Percentiles rank a stretch among this genome's conserved stretches.
Conservation (phyloP, 192 early-diverging fungal species). For the Podila epicladia region DNA sequence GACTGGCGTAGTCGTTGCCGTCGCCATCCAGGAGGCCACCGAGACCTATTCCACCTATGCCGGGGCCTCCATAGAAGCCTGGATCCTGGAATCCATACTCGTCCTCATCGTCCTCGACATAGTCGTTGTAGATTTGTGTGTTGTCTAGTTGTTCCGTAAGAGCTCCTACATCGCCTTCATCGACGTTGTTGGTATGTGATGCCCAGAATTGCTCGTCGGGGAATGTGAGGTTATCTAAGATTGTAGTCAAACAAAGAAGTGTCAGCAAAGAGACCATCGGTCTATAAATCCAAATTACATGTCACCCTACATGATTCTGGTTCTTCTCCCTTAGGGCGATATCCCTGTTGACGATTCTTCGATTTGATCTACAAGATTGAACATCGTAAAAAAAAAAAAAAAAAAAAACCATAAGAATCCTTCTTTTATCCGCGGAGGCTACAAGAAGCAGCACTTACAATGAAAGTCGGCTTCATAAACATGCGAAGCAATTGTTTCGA, state of each 20-base stretch:
- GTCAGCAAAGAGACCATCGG: neutral
- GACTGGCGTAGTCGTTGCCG: conserved; percentile 56
- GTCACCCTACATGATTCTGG: conserved; percentile 20
- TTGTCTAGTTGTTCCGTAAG: conserved; percentile 45
- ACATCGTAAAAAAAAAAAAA: too few relatives aligned
- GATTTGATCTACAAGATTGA: conserved; percentile 27
- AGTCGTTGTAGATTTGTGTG: conserved; percentile 50
- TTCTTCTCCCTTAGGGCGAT: conserved; percentile 11
- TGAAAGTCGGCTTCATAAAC: conserved; percentile 59
- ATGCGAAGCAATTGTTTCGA: conserved; percentile 63
- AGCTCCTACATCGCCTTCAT: conserved; percentile 30
- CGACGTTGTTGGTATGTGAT: conserved; percentile 45
- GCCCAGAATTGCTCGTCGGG: conserved; percentile 59
- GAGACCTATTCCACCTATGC: conserved; percentile 15
- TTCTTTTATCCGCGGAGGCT: neutral
- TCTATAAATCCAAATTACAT: neutral
- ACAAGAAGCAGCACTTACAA: conserved; percentile 37
- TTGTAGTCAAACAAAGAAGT: too few relatives aligned
- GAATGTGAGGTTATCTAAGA: conserved; percentile 17
- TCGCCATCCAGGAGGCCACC: conserved; percentile 33
- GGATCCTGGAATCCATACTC: conserved; percentile 48
- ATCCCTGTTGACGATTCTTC: conserved; percentile 25
- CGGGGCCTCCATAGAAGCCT: conserved; percentile 46
- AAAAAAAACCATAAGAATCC: neutral
- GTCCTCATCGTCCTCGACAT: conserved; percentile 45